phyloP scores from a whole-genome alignment of 345 rosid genomes.

The Physaria fendleri region DNA sequence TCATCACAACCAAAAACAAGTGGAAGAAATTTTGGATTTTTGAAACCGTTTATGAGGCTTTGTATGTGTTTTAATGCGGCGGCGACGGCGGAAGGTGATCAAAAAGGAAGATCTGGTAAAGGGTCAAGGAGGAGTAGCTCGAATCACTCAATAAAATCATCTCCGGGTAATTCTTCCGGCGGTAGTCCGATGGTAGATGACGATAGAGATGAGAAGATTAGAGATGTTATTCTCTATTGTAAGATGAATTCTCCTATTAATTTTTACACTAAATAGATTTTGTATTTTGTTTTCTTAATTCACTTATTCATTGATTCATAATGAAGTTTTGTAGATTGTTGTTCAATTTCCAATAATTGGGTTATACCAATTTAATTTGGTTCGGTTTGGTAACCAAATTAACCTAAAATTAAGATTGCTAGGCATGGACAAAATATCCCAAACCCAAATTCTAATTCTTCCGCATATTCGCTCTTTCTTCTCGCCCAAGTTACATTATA shows the following conservation, averaged over 20 bases:
- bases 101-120: not conserved
- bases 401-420: no score
- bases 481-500: no score
- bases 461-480: no score
- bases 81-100: not conserved
- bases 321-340: no score
- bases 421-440: no score
- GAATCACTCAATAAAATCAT: constrained; percentile 19
- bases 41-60: constrained; percentile 12
- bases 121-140: constrained; percentile 12
- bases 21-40: constrained; percentile 15
- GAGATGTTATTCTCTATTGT: constrained; percentile 29
- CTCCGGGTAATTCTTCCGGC: not conserved
- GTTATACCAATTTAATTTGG: no score
- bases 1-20: constrained; percentile 20
- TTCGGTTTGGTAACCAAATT: no score
- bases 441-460: no score
- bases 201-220: constrained; percentile 23
- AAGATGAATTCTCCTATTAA: constrained; percentile 34
- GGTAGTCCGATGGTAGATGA: constrained; percentile 15
- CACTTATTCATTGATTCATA: no score
- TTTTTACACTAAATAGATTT: no score
- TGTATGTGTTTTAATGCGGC: constrained; percentile 16
- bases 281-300: no score
- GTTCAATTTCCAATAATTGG: no score